These are phyloP conservation scores for Cubamyces sp. DNA, from an alignment of 768 basidiomycete species.

Conservation along the genomic window DNA sequence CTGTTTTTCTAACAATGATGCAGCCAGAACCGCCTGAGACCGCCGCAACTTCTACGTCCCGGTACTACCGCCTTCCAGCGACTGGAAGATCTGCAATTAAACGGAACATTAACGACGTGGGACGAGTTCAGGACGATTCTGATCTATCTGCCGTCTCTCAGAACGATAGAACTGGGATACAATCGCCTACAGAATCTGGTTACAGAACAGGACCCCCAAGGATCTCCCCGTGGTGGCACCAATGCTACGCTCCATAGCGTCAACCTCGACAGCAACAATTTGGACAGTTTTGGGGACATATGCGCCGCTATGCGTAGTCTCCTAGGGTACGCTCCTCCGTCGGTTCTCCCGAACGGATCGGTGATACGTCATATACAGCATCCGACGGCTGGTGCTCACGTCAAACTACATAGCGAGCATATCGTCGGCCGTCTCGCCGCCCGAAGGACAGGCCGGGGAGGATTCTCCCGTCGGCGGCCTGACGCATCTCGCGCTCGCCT, in stretches of 20 bases:
- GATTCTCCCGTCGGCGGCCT: conserved; percentile 39
- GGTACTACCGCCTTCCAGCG: conserved; percentile 49
- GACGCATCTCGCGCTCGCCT: conserved; percentile 64
- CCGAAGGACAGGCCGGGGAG: background rate
- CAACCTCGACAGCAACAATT: conserved; percentile 73
- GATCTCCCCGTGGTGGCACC: conserved; percentile 1
- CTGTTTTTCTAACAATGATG: conserved; percentile 15
- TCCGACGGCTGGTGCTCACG: conserved; percentile 68
- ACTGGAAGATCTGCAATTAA: conserved; percentile 73
- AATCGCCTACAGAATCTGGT: conserved; percentile 54
- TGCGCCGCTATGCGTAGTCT: conserved; percentile 49
- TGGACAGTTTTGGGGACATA: conserved; percentile 58
- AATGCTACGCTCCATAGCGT: conserved; percentile 47
- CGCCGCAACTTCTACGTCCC: conserved; percentile 37
- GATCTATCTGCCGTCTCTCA: conserved; percentile 55
- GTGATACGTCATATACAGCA: conserved; percentile 41
- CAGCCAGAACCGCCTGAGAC: conserved; percentile 71
- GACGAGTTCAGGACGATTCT: conserved; percentile 58
- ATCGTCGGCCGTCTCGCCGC: background rate
- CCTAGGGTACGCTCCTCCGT: conserved; percentile 43
- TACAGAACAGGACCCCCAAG: background rate
- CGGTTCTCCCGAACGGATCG: background rate
- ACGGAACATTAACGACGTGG: conserved; percentile 76
- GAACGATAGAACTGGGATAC: conserved; percentile 69
- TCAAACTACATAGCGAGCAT: conserved; percentile 62